Conservation (phyloP, 208 protist genomes). For the Trypanosoma cruzi region DNA sequence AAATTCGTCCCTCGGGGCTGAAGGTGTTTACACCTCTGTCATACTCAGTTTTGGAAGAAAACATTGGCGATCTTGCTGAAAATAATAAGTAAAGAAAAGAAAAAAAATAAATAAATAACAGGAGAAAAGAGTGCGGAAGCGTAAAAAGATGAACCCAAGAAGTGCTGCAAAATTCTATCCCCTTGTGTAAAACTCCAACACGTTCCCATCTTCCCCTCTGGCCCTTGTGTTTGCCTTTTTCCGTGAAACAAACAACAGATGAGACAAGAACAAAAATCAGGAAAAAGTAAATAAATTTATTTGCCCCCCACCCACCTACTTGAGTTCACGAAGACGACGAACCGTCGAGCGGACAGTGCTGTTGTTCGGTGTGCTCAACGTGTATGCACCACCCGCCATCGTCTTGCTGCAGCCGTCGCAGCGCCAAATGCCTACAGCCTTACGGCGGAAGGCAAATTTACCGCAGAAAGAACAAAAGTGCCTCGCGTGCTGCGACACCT, state of each 20-base stretch:
- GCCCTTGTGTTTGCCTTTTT: not conserved
- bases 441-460: conserved; percentile 97
- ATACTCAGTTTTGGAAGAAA: conserved; percentile 96
- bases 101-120: conserved; percentile 7
- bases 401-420: conserved; percentile 97
- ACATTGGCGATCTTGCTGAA: conserved; percentile 53
- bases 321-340: conserved; percentile 97
- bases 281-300: conserved; percentile 8
- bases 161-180: not conserved
- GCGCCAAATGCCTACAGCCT: conserved; percentile 99
- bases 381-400: conserved; percentile 98
- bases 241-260: conserved; percentile 1
- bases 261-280: conserved; percentile 21
- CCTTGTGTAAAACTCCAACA: conserved; percentile 2
- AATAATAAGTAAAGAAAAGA: conserved; percentile 14
- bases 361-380: conserved; percentile 95
- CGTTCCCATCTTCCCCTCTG: not conserved
- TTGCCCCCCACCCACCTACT: conserved; percentile 38
- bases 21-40: conserved; percentile 99
- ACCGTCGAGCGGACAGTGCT: conserved; percentile 97
- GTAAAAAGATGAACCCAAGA: not conserved
- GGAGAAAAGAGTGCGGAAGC: not conserved
- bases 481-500: conserved; percentile 98
- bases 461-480: conserved; percentile 99
- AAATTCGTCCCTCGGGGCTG: conserved; percentile 99